Evolutionary conservation across 2,329 filamentous ascomycete genomes (phyloP).

Genomic region (Lachnellula hyalina): DNA sequence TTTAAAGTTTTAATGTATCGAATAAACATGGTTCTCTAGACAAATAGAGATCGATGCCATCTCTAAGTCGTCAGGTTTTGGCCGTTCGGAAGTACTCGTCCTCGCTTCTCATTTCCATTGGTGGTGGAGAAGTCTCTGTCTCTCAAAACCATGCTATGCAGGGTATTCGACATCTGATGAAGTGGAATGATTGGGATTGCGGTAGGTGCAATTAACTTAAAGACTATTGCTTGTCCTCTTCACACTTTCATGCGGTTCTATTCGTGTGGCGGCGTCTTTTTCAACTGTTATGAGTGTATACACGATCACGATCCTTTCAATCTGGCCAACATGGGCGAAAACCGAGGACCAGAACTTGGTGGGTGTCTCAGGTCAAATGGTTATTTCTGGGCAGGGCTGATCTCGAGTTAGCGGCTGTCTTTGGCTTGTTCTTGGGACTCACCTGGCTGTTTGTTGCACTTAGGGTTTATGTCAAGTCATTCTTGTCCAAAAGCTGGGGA

Average conservation of each 20-base stretch:
- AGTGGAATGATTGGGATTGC: neutral
- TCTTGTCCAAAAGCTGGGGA: slow-evolving; percentile 22
- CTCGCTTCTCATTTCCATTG: too few species aligned
- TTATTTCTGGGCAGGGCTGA: slow-evolving; percentile 1
- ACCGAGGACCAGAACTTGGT: slow-evolving; percentile 16
- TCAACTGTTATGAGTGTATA: neutral
- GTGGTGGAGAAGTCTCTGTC: too few species aligned
- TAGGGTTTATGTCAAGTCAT: slow-evolving; percentile 20
- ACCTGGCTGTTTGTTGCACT: slow-evolving; percentile 22
- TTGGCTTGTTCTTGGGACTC: slow-evolving; percentile 18
- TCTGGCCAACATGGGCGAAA: slow-evolving; percentile 4
- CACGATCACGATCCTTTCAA: neutral
- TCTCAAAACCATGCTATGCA: too few species aligned
- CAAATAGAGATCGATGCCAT: too few species aligned
- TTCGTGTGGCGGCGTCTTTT: neutral
- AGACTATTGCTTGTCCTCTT: neutral
- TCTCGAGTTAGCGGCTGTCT: slow-evolving; percentile 12
- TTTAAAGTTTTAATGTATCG: too few species aligned
- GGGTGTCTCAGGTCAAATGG: neutral
- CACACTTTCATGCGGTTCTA: neutral
- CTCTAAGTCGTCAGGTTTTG: too few species aligned
- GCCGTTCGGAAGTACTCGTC: too few species aligned
- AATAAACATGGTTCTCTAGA: too few species aligned
- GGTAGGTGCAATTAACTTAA: neutral
- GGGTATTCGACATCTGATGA: too few species aligned